A percentile compares a stretch with the other conserved stretches of the same genome.
phyloP scores from a whole-genome alignment of 2,329 filamentous ascomycete genomes.

The Fusarium temperatum region DNA sequence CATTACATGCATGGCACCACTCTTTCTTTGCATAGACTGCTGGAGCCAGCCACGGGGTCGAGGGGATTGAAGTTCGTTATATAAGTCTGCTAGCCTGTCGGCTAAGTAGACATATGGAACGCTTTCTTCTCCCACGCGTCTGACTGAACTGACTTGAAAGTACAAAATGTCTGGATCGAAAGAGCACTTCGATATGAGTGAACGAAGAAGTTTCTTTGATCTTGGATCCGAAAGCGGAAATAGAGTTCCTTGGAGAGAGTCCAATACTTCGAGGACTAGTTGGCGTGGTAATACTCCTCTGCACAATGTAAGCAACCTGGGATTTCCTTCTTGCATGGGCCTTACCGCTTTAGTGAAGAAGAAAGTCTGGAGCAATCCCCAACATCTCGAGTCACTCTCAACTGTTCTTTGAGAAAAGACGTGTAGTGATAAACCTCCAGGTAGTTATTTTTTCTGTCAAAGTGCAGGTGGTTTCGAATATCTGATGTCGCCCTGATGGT shows the following conservation, averaged over 20 bases:
- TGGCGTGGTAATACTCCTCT: not conserved
- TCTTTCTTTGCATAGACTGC: not conserved
- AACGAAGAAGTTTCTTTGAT: not conserved
- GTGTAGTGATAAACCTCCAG: not conserved
- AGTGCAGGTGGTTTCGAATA: not conserved
- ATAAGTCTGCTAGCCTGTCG: not conserved
- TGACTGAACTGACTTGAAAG: not conserved
- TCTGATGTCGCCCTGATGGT: not conserved
- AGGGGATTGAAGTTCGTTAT: not conserved
- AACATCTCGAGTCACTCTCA: not conserved
- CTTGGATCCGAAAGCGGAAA: not conserved
- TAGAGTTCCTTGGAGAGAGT: not conserved
- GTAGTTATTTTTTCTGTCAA: not conserved
- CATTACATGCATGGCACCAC: not conserved
- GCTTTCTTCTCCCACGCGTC: not conserved
- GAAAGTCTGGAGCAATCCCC: not conserved
- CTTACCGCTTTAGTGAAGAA: not conserved
- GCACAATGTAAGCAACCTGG: rapidly evolving
- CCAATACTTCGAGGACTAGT: not conserved
- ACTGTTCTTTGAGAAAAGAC: not conserved
- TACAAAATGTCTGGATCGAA: not conserved
- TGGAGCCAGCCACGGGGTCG: not conserved
- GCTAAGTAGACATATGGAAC: not conserved
- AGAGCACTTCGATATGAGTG: not conserved
- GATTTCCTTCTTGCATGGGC: rapidly evolving